Conservation (phyloP, 225 moss, liverwort and hornwort genomes). For the Pseudoscleropodium purum region DNA sequence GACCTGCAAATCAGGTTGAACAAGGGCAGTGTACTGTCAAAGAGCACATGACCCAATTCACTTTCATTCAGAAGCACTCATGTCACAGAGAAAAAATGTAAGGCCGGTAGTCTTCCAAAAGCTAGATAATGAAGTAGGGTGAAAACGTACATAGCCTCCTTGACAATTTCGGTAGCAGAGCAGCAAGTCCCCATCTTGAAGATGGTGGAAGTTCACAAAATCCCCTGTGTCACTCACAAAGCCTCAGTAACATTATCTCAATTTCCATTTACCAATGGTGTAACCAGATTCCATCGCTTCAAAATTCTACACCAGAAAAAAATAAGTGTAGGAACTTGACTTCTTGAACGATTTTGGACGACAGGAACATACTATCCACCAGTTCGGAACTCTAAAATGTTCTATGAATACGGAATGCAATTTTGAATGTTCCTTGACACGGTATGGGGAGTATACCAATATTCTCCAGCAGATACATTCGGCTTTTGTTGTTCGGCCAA, state of each 20-base stretch:
- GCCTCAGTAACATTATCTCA: neutral
- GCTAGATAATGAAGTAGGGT: neutral
- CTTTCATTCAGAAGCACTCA: neutral
- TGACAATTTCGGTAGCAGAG: conserved; percentile 15
- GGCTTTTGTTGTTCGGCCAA: conserved; percentile 43
- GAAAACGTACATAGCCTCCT: conserved; percentile 15
- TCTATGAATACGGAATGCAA: neutral
- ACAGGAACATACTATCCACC: neutral
- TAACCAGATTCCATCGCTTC: neutral
- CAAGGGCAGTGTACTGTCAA: neutral
- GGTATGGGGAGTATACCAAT: conserved; percentile 2
- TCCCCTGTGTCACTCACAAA: neutral
- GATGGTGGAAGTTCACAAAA: conserved; percentile 20
- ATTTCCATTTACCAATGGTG: neutral
- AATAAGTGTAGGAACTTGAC: neutral
- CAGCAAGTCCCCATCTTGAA: conserved; percentile 17
- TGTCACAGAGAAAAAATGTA: neutral
- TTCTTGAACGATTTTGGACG: neutral
- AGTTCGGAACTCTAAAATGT: neutral
- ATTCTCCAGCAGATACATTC: conserved; percentile 36
- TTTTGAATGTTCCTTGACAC: neutral
- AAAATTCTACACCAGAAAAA: neutral
- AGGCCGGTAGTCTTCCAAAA: neutral
- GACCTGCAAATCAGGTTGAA: neutral
- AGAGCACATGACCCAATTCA: neutral